phyloP scores from a whole-genome alignment of 305 asterid genomes.

The Fraxinus albicans region DNA sequence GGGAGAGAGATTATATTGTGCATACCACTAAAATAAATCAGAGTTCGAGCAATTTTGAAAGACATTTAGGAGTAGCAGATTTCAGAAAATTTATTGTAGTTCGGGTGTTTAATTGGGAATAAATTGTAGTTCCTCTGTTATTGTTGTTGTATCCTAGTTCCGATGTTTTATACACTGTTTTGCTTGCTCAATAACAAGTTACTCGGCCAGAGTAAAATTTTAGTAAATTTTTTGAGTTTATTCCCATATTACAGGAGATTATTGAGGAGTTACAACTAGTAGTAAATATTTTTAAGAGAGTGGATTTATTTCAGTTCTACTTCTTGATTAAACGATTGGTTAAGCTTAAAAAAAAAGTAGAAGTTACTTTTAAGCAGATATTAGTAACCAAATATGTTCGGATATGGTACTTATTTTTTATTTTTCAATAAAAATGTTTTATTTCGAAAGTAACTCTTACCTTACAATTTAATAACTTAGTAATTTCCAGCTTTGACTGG shows the following conservation, averaged over 20 bases:
- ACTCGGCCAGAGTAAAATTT: not conserved
- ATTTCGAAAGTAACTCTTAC: not conserved
- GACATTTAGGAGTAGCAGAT: not conserved
- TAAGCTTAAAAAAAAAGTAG: not conserved
- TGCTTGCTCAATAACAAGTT: not conserved
- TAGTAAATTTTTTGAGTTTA: not conserved
- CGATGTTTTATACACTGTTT: not conserved
- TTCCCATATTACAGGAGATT: not conserved
- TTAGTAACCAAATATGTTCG: not conserved
- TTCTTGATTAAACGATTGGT: not conserved
- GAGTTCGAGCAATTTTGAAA: not conserved
- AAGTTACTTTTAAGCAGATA: not conserved
- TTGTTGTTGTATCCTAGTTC: not conserved
- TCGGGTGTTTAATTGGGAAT: not conserved
- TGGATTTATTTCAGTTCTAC: not conserved
- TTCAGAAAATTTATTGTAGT: not conserved
- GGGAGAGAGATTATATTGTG: not conserved
- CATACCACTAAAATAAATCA: not conserved
- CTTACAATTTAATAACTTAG: not conserved
- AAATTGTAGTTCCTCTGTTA: not conserved
- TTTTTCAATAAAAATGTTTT: not conserved
- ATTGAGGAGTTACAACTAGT: not conserved
- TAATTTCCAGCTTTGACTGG: not conserved
- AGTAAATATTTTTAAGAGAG: not conserved
- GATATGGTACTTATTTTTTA: not conserved